phyloP scores from a whole-genome alignment of 805 yeast genomes.

The Pichia eremophila region DNA sequence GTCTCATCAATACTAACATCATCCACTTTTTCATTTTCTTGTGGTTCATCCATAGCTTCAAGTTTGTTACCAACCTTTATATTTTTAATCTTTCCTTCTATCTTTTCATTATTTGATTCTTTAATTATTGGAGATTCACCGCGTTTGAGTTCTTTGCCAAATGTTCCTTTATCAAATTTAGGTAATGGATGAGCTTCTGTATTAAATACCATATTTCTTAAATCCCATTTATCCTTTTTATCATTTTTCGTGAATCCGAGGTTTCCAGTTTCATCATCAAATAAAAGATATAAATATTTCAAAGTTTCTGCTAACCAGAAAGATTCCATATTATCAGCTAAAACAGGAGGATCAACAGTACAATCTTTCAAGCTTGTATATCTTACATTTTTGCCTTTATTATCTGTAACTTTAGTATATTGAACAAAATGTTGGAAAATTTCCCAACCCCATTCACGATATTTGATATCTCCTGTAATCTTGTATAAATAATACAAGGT shows the following conservation, averaged over 20 bases:
- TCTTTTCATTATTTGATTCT: not conserved
- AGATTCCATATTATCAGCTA: constrained; percentile 73
- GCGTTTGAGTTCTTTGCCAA: constrained; percentile 57
- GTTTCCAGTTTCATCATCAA: constrained; percentile 41
- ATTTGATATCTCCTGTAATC: constrained; percentile 69
- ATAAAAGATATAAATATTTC: constrained; percentile 72
- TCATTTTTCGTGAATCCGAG: constrained; percentile 21
- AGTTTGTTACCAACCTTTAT: not conserved
- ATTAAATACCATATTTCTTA: constrained; percentile 67
- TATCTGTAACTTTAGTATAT: constrained; percentile 42
- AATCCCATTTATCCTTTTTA: constrained; percentile 44
- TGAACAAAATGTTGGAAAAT: constrained; percentile 64
- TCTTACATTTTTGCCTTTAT: constrained; percentile 19
- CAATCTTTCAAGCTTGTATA: constrained; percentile 66
- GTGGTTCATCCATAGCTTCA: not conserved
- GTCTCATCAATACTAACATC: not conserved
- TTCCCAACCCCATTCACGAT: constrained; percentile 85
- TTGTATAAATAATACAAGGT: constrained; percentile 73
- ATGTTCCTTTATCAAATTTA: constrained; percentile 41
- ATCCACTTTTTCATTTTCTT: not conserved
- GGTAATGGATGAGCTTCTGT: constrained; percentile 95
- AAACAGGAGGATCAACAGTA: constrained; percentile 41
- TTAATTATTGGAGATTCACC: not conserved
- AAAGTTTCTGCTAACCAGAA: constrained; percentile 93
- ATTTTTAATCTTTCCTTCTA: not conserved